Evolutionary conservation across 106 monocot species (phyloP).

Genomic region (Dendrobium nobile): DNA sequence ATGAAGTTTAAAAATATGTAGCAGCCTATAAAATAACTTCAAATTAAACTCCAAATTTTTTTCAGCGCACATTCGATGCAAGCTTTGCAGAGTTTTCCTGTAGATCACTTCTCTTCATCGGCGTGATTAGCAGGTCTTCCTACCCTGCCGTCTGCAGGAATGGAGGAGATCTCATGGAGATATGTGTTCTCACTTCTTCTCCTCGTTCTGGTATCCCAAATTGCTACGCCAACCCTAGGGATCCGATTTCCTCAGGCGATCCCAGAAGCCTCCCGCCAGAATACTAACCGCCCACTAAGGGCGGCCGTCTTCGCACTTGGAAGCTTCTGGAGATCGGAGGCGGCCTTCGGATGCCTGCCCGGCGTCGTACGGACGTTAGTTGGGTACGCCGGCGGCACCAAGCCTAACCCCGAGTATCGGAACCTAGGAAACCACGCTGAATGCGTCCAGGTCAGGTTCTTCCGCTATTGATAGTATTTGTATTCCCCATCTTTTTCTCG

Average conservation of each 20-base stretch:
- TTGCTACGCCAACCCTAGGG: not conserved
- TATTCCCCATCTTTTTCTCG: not conserved
- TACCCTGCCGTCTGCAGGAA: not conserved
- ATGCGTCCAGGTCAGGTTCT: slow-evolving; percentile 57
- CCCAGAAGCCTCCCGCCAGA: not conserved
- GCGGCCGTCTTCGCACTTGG: slow-evolving; percentile 81
- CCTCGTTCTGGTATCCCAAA: not conserved
- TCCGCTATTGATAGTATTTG: not conserved
- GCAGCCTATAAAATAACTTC: too few species aligned
- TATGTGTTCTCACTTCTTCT: not conserved
- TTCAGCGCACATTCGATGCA: too few species aligned
- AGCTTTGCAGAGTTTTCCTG: too few species aligned
- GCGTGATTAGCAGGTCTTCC: not conserved
- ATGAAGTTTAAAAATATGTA: too few species aligned
- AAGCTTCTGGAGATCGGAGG: slow-evolving; percentile 95
- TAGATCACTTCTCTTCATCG: too few species aligned
- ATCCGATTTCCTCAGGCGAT: slow-evolving; percentile 7
- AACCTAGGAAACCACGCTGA: slow-evolving; percentile 84
- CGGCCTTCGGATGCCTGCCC: slow-evolving; percentile 81
- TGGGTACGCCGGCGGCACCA: slow-evolving; percentile 79
- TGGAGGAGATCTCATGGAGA: not conserved
- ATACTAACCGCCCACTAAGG: slow-evolving; percentile 20
- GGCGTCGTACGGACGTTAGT: slow-evolving; percentile 77
- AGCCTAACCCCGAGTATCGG: slow-evolving; percentile 64
- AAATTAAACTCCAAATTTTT: too few species aligned